Evolutionary conservation across 2,329 filamentous ascomycete species (phyloP), one percentile per base, ranked within the genome.

Genomic region (Curvularia lunata): DNA sequence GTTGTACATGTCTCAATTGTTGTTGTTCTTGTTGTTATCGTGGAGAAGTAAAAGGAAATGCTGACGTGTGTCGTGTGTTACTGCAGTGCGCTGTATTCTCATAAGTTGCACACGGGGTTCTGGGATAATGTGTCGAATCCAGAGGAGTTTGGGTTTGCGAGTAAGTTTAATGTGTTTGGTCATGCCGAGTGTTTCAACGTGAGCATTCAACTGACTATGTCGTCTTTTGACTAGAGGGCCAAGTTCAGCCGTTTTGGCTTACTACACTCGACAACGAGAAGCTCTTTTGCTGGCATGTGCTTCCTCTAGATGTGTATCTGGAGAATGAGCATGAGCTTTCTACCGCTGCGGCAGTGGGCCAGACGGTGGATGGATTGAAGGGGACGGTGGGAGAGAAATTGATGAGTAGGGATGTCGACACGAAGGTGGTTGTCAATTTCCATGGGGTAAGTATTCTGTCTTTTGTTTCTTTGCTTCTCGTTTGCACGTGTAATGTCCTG

Each of bases 211-310:
- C 10, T 42, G 25, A 32, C 46, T 45, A 23, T 27, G 5, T 19
- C 3, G 2, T 45, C 12, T 23, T 25, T 23, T 12, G 6, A 32
- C 25, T 40, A 94, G 91, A 87, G 72, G 92, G 92, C 66, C 94
- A 98, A 78, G 90, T 96, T 2, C 92, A 91, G 5, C 91, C 94
- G 0, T 97, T 98, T 75, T 87, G 85, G 47, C 78, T 98, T 37
- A 79, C 78, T 4, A 95, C 92, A 0, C 81, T 86, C 1, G 93
- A 97, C 74, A 86, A 87, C 38, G 88, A 93, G 75, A 86, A 81
- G 2, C 79, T 98, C 18, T 96, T 95, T 72, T 91, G 90, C 25
- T 98, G 94, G 94, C 94, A 97, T 71, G 84, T 98, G 53, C 80
- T 97, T 48, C 94, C 94, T 0, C 78, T 96, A 6, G 86, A 89